Evolutionary conservation across 2,329 filamentous ascomycete species (phyloP), one percentile per base, ranked within the genome.

Genomic region (Mollisia scopiformis): DNA sequence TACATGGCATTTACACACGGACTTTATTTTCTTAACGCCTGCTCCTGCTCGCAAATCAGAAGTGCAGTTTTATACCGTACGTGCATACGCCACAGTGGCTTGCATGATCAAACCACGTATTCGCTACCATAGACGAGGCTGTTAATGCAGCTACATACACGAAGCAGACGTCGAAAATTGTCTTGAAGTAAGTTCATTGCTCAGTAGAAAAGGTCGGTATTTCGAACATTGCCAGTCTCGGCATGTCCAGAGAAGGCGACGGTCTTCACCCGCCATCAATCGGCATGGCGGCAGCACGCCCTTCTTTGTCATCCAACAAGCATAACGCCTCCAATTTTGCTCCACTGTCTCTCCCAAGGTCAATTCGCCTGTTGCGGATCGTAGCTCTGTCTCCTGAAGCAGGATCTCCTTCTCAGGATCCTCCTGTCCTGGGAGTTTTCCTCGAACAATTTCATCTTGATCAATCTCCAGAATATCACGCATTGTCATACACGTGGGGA

Each of bases 401-500:
- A 2, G n/a, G 23, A 43, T 10, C 39, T 6, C 8, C 39, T 23
- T 23, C n/a, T 7, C 39, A 4, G n/a, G 11, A 21, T 5, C 6
- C 13, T 10, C n/a, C 39, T 21, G 10, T 21, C 11, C n/a, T 19
- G 23, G 39, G n/a, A 21, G 21, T 43, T 43, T 19, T n/a, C n/a
- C 39, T 43, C 1, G n/a, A 43, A 43, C 39, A 23, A 19, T 47
- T 11, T 13, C 8, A 16, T n/a, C 43, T 47, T 28, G 23, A 25
- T 16, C 3, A 27, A 2, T 25, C 16, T 23, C 39, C 39, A 6
- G 28, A 35, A 23, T 53, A 35, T 14, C 6, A 11, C 25, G 50
- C 50, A 2, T 21, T 53, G 16, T 53, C 50, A 14, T 53, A 53
- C 28, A 53, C 50, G 11, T 53, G 50, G 50, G 47, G 47, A 51